phyloP scores from a whole-genome alignment of 495 filamentous ascomycete species.

The Sporormia fimetaria region DNA sequence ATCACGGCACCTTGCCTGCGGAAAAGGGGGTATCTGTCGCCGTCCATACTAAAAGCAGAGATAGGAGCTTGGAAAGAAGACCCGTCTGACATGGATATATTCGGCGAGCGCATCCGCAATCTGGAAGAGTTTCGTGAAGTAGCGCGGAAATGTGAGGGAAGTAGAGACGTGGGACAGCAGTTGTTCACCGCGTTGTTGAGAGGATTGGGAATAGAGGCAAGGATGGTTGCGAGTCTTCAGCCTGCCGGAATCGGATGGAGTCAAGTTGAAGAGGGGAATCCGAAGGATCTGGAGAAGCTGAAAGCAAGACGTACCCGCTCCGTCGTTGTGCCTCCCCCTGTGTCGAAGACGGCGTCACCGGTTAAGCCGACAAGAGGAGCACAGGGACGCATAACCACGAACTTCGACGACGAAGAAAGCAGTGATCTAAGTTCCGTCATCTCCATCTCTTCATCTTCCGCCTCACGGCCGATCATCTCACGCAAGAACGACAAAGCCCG shows the following conservation, averaged over 20 bases:
- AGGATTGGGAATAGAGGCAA: conserved; percentile 66
- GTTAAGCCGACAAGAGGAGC: too few relatives aligned
- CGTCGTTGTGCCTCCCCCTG: too few relatives aligned
- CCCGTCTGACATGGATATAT: conserved; percentile 45
- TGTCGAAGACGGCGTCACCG: too few relatives aligned
- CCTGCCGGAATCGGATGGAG: conserved; percentile 86
- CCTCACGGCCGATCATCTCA: conserved; percentile 6
- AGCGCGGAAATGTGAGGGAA: conserved; percentile 66
- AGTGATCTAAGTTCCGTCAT: conserved; percentile 20
- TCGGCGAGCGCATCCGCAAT: conserved; percentile 62
- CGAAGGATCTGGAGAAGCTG: conserved; percentile 28
- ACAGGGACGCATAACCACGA: background rate
- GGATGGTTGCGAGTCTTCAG: conserved; percentile 75
- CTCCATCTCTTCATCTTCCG: conserved; percentile 19
- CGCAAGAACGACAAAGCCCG: conserved; percentile 34
- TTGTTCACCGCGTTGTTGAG: conserved; percentile 85
- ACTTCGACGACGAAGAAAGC: conserved; percentile 26
- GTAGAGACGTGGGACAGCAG: conserved; percentile 77
- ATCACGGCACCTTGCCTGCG: conserved; percentile 70
- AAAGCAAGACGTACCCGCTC: too few relatives aligned
- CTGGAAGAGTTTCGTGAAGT: conserved; percentile 54
- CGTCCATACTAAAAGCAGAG: conserved; percentile 54
- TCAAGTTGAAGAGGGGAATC: conserved; percentile 58
- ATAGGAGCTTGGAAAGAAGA: conserved; percentile 53
- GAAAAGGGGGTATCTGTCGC: conserved; percentile 75